Evolutionary conservation across 306 rosid species (phyloP).

Genomic region (Abrus precatorius): DNA sequence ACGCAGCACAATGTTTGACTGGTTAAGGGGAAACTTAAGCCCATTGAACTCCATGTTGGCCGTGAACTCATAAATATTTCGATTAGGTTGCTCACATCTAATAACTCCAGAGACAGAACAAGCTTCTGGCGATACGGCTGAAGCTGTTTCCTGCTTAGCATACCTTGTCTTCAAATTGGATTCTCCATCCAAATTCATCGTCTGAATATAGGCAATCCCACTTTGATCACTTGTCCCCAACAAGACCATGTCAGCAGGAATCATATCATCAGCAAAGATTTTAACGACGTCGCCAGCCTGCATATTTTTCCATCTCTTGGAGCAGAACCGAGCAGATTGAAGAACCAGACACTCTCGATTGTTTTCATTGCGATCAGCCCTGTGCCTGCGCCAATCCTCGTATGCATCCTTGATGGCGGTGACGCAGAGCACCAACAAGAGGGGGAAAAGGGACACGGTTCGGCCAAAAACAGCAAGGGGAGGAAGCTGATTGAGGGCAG

Average conservation of each 20-base stretch:
- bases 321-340: slow-evolving; percentile 57
- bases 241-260: slow-evolving; percentile 86
- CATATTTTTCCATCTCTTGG: slow-evolving; percentile 69
- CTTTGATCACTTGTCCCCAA: slow-evolving; percentile 83
- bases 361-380: slow-evolving; percentile 79
- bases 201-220: slow-evolving; percentile 87
- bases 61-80: slow-evolving; percentile 84
- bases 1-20: slow-evolving; percentile 80
- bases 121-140: slow-evolving; percentile 54
- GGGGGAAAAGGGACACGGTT: slow-evolving; percentile 82
- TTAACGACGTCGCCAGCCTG: slow-evolving; percentile 77
- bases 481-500: slow-evolving; percentile 93
- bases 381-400: slow-evolving; percentile 90
- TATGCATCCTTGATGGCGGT: slow-evolving; percentile 89
- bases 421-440: slow-evolving; percentile 76
- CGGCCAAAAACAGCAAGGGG: slow-evolving; percentile 90
- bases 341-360: slow-evolving; percentile 67
- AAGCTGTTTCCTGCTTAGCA: slow-evolving; percentile 82
- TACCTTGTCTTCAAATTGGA: slow-evolving; percentile 89
- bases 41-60: slow-evolving; percentile 79
- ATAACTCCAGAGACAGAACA: slow-evolving; percentile 66
- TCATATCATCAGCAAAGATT: slow-evolving; percentile 67
- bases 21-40: slow-evolving; percentile 70
- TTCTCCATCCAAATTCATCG: slow-evolving; percentile 93
- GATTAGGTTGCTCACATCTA: slow-evolving; percentile 79